These are phyloP conservation scores for Eragrostis curvula DNA, from an alignment of 176 grass and related monocot genomes.

Conservation along the genomic window DNA sequence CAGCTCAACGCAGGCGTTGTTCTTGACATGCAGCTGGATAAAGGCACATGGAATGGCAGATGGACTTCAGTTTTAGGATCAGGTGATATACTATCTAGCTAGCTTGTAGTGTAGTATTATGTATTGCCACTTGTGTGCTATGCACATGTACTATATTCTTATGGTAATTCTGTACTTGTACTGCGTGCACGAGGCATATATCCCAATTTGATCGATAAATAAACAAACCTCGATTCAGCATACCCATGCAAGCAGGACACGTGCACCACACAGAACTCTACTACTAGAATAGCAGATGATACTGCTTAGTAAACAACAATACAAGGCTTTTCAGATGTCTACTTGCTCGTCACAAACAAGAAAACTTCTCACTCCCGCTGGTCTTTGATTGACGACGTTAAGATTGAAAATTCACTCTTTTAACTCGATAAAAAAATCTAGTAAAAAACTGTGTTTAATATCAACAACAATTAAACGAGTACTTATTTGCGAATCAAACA, in stretches of 20 bases:
- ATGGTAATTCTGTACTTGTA: conserved; percentile 14
- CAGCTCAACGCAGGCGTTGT: neutral
- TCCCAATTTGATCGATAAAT: neutral
- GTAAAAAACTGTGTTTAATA: too few relatives aligned
- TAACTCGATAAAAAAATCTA: too few relatives aligned
- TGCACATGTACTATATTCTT: neutral
- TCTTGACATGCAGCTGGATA: neutral
- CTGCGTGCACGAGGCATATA: neutral
- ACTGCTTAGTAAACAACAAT: neutral
- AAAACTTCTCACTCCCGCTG: neutral
- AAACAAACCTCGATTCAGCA: neutral
- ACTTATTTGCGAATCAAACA: too few relatives aligned
- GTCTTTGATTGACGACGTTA: too few relatives aligned
- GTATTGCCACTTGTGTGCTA: neutral
- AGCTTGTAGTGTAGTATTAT: neutral
- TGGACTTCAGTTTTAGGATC: neutral
- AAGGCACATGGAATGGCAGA: neutral
- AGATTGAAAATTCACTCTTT: too few relatives aligned
- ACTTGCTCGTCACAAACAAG: neutral
- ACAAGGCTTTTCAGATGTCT: neutral
- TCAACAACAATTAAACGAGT: too few relatives aligned
- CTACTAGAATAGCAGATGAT: neutral
- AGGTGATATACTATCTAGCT: neutral
- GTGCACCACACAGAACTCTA: neutral
- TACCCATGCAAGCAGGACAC: neutral